phyloP scores from a whole-genome alignment of 345 rosid species.

The Brassica nigra region DNA sequence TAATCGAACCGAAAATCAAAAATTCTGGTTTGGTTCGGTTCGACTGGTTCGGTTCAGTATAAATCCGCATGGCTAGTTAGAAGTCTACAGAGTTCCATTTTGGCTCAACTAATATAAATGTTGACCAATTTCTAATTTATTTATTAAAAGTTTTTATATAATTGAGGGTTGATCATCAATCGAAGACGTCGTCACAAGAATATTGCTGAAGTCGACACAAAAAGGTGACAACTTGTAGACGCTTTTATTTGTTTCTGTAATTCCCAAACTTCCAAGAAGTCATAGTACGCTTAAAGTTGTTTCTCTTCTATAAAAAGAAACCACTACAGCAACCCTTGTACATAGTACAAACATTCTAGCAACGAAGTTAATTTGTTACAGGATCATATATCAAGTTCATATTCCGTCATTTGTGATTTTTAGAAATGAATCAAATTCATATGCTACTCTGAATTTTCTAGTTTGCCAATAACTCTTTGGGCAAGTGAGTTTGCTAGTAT shows the following conservation, averaged over 20 bases:
- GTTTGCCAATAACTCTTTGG: background rate
- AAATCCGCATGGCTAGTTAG: too few species aligned
- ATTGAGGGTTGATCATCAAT: too few species aligned
- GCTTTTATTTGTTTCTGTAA: conserved; percentile 20
- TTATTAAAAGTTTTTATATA: too few species aligned
- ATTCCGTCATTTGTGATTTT: background rate
- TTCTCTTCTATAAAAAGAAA: conserved; percentile 18
- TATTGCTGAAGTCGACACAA: conserved; percentile 24
- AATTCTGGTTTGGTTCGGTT: too few species aligned
- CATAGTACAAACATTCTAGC: conserved; percentile 13
- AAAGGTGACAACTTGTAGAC: conserved; percentile 13
- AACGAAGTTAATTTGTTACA: background rate
- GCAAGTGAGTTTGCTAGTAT: conserved; percentile 15
- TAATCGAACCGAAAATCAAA: too few species aligned
- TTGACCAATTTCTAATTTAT: too few species aligned
- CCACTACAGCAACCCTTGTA: background rate
- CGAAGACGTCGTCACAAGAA: too few species aligned
- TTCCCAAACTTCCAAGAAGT: conserved; percentile 3
- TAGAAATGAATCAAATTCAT: background rate
- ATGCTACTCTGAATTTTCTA: background rate
- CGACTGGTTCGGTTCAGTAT: too few species aligned
- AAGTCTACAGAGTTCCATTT: too few species aligned
- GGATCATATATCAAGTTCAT: background rate
- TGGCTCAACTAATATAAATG: too few species aligned
- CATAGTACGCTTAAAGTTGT: background rate